Base-by-base conservation (phyloP, 208 protist species). In the Paratrypanosoma confusum region DNA sequence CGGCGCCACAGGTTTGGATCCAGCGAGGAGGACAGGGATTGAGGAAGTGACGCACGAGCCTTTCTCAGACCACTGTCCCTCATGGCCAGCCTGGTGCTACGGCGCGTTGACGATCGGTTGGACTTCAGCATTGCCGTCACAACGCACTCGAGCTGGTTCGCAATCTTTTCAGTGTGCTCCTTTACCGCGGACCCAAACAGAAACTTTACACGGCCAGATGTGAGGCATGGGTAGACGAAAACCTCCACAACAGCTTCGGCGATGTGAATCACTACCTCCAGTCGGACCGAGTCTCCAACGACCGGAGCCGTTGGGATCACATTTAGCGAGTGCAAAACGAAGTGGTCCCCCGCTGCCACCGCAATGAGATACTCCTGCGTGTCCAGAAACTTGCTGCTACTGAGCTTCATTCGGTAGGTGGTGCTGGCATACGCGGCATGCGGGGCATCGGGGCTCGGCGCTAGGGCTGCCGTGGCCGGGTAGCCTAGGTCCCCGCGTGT, bases 1-100 rank as follows among this genome's bases (percentile, higher is more conserved):
- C 33, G 5, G 32, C 33, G 21, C 46, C 46, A 51, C 14, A 40
- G 6, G 35, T 40, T 51, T 17, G 33, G 46, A 25, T 51, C 46
- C 7, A 51, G 3, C 13, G 33, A 51, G 23, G 33, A 41, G 24
- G 33, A 51, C n/a, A 22, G 36, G 33, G 13, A 26, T 16, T 10
- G 1, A 38, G 16, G 2, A 7, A 6, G 13, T 18, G 7, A 17
- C 41, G 13, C 37, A 25, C 11, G 0, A 16, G 16, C 23, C 27
- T n/a, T 2, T 5, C 13, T 1, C 29, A 14, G 35, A n/a, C 18
- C 8, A 17, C 11, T 11, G 7, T 17, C 35, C 18, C 5, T 10
- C 18, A 21, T 17, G 11, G 18, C 20, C 7, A n/a, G 18, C 18
- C 24, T 6, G 18, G 35, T 6, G 35, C 35, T 21, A 17, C 35